Base-by-base conservation (phyloP, 148 eudicot genomes). In the Dysphania ambrosioides region DNA sequence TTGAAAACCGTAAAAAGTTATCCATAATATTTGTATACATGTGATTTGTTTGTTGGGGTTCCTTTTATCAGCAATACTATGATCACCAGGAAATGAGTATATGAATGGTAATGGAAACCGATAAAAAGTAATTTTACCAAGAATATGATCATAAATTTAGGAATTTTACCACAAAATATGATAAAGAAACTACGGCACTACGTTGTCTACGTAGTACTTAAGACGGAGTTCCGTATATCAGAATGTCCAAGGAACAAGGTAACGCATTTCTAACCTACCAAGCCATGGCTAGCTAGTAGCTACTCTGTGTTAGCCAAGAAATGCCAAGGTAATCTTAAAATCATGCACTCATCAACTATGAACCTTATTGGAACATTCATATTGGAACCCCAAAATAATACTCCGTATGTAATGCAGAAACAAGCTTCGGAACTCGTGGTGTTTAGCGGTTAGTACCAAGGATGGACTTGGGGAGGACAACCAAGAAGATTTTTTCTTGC, bases 401-500 rank as follows among this genome's bases (percentile, higher is more conserved):
- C n/a, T n/a, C n/a, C n/a, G n/a, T n/a, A 75, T 63, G 61, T 71
- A 53, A 12, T 44, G 60, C 27, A 70, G 29, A 8, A 18, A 60
- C 51, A 72, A 72, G 49, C 72, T 44, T 73, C 42, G 72, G 56
- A 55, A 72, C 13, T 65, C 23, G 69, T 60, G 69, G 34, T 66
- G 57, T 41, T 56, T 61, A 62, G 26, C 68, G 55, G 27, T 36
- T 24, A 5, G 26, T 36, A 35, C 59, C 73, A 71, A 32, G 42
- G 27, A 72, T 26, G 29, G 24, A 40, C 6, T 51, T 32, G 68
- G 66, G 34, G 53, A 16, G 64, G 64, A 55, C 27, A 72, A 53
- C 72, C 80, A 72, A 72, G 80, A 38, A 66, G 60, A 78, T 72
- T 19, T 62, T 70, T 47, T 68, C 42, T 59, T 44, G 57, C 1